These are phyloP conservation scores for Silene conica DNA, from an alignment of 148 eudicot genomes.

Conservation along the genomic window DNA sequence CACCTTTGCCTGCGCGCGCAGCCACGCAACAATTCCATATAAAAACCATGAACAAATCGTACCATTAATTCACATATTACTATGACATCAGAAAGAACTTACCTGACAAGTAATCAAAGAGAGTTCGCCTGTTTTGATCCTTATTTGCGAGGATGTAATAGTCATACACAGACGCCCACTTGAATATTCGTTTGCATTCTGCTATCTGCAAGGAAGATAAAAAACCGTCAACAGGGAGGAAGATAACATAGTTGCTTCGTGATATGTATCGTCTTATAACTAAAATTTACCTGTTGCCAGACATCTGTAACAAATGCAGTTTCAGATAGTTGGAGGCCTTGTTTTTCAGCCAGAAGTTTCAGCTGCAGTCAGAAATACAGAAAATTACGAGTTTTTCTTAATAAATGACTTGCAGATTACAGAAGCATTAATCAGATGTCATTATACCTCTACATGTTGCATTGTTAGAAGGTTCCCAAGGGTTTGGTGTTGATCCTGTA, in stretches of 20 bases:
- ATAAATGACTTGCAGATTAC: too few relatives aligned
- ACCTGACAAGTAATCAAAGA: constrained; percentile 10
- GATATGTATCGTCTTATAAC: not conserved
- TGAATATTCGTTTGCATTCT: constrained; percentile 16
- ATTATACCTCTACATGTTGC: not conserved
- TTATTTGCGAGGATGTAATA: not conserved
- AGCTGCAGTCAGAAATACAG: constrained; percentile 17
- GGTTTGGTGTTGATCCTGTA: not conserved
- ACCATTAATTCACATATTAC: not conserved
- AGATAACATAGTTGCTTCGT: not conserved
- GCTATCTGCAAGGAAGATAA: constrained; percentile 9
- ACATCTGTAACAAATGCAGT: constrained; percentile 19
- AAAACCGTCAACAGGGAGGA: not conserved
- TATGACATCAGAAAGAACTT: not conserved
- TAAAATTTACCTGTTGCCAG: constrained; percentile 26
- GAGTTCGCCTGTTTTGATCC: not conserved
- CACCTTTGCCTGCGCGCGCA: constrained; percentile 15
- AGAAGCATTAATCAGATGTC: too few relatives aligned
- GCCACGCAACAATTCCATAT: not conserved
- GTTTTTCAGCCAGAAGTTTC: constrained; percentile 7
- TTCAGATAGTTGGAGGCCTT: constrained; percentile 9
- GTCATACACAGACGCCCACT: constrained; percentile 22
- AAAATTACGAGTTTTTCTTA: not conserved
- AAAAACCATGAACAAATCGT: not conserved
- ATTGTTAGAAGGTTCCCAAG: not conserved